These are phyloP conservation scores for Tuber umbilicatum DNA, from an alignment of 495 filamentous ascomycete species.

Conservation along the genomic window DNA sequence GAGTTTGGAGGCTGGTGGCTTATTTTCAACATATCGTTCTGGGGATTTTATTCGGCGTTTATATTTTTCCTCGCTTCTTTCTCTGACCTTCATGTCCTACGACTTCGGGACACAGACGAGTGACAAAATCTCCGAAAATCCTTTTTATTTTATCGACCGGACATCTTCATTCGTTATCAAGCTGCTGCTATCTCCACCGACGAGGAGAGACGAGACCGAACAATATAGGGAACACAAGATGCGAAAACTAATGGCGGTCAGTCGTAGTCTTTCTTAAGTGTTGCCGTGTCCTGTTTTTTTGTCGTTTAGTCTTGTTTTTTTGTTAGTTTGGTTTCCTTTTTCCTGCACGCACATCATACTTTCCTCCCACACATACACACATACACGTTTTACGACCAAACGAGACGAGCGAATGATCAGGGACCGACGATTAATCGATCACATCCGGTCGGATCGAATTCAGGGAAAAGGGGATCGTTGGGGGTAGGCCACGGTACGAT, in stretches of 20 bases:
- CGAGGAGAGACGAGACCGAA: background rate
- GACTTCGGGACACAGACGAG: background rate
- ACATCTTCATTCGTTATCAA: background rate
- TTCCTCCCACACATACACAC: background rate
- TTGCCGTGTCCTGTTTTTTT: background rate
- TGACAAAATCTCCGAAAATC: background rate
- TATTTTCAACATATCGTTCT: conserved; percentile 3
- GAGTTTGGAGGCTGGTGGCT: background rate
- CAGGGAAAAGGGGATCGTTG: background rate
- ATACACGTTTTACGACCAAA: background rate
- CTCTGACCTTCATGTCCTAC: background rate
- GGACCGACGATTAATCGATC: background rate
- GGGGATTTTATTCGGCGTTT: background rate
- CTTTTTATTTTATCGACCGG: background rate
- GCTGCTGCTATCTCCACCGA: background rate
- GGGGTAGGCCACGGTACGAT: background rate
- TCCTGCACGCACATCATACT: background rate
- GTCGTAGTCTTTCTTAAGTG: conserved; percentile 5
- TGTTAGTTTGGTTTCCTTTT: background rate
- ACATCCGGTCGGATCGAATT: background rate
- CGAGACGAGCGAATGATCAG: background rate
- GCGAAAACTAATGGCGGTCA: background rate
- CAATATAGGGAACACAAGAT: background rate
- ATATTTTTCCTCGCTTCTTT: background rate
- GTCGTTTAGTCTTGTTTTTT: background rate